These are phyloP conservation scores for Flaveria sonorensis DNA, from an alignment of 129 eudicot genomes.

Conservation along the genomic window DNA sequence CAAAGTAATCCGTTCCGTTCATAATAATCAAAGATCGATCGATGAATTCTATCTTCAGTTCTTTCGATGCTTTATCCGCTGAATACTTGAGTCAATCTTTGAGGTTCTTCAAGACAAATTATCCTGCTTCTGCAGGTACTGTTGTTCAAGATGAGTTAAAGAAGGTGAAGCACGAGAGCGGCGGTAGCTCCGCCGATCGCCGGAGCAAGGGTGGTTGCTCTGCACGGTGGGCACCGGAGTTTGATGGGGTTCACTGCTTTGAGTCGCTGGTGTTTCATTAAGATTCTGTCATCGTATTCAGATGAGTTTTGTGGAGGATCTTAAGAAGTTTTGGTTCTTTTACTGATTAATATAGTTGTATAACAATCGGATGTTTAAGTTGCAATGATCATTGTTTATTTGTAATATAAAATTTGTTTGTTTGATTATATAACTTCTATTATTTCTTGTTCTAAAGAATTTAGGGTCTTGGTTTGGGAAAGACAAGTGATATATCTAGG, in stretches of 20 bases:
- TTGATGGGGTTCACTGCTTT: constrained; percentile 55
- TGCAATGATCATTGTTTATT: constrained; percentile 8
- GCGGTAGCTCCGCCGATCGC: neutral
- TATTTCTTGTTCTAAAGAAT: too few species aligned
- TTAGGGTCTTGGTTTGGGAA: too few species aligned
- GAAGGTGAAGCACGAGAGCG: neutral
- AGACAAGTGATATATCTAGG: too few species aligned
- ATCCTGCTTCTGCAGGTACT: constrained; percentile 18
- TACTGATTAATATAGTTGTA: neutral
- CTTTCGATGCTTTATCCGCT: constrained; percentile 48
- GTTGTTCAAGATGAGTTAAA: constrained; percentile 24
- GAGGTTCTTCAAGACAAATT: constrained; percentile 11
- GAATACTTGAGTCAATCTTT: constrained; percentile 37
- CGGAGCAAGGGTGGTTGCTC: constrained; percentile 5
- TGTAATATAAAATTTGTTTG: neutral
- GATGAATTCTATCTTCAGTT: constrained; percentile 57
- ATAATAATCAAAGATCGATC: constrained; percentile 13
- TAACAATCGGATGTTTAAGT: neutral
- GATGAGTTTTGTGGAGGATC: constrained; percentile 8
- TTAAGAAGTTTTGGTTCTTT: constrained; percentile 28
- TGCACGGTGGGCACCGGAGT: constrained; percentile 49
- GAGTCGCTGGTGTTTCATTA: constrained; percentile 44
- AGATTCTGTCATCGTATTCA: neutral
- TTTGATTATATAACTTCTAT: neutral
- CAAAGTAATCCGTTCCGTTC: neutral